Evolutionary conservation across 805 yeast genomes (phyloP), one percentile per base, ranked within the genome.

Genomic region (Ogataea allantospora): DNA sequence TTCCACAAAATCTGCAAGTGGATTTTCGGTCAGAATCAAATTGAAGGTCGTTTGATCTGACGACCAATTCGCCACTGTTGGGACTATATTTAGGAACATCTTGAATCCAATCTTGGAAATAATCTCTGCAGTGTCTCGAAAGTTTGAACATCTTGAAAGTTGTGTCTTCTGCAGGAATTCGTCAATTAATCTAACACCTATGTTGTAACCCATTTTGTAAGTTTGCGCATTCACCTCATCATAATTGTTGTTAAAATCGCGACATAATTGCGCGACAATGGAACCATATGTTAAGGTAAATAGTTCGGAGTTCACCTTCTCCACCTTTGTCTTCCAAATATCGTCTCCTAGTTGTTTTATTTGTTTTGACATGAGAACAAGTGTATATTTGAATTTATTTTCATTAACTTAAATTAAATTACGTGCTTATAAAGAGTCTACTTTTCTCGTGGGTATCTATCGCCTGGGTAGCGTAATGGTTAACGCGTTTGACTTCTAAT

Each of bases 201-300:
- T 93, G 58, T 86, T 88, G 61, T 89, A 87, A 1, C 99, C 99
- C 98, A 93, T 91, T 47, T 78, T 76, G 53, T 82, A 95, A 33
- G 93, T 69, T 56, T 91, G 95, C 35, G 69, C 67, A 57, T 93
- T 93, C 41, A 93, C 96, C 53, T 80, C 80, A 6, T 55, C 58
- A 59, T 87, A 89, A 60, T 89, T 85, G 46, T 77, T 72, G 38
- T 81, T 74, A 60, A 75, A 81, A 55, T 93, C 98, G 42, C 81
- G 77, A 57, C 96, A 88, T 36, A 93, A 66, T 55, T 91, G 97
- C 10, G 95, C 78, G 32, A 93, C 98, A 32, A 93, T 78, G 3
- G 96, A 81, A 7, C 99, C 99, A 54, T 93, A 93, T 1, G 96
- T 91, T 42, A 93, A 67, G n/a, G 96, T 87, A 63, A 93, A 87